Conservation (phyloP, 352 stramenopile species). For the Globisporangium emineosum region DNA sequence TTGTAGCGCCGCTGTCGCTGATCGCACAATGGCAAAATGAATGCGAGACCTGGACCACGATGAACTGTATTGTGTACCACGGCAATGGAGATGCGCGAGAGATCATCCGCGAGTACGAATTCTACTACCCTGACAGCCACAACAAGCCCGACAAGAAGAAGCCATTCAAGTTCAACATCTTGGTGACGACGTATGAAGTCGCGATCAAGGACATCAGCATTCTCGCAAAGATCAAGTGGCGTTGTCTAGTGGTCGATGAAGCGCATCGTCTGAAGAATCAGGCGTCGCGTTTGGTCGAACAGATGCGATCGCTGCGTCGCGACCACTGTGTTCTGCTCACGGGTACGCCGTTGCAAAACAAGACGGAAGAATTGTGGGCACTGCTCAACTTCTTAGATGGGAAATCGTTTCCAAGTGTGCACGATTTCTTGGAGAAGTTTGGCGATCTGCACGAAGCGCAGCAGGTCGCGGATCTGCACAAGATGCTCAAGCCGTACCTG, state of each 20-base stretch:
- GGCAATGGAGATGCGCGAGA: constrained; percentile 91
- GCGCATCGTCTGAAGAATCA: constrained; percentile 89
- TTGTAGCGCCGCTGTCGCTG: constrained; percentile 98
- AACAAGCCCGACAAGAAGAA: constrained; percentile 80
- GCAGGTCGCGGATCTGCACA: constrained; percentile 88
- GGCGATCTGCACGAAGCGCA: constrained; percentile 82
- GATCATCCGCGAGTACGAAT: constrained; percentile 95
- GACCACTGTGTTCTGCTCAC: constrained; percentile 87
- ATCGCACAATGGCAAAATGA: constrained; percentile 99
- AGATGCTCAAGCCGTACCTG: constrained; percentile 89
- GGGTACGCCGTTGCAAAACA: constrained; percentile 93
- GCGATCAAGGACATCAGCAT: constrained; percentile 88
- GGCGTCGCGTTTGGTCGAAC: constrained; percentile 79
- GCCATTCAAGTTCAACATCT: constrained; percentile 86
- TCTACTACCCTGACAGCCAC: constrained; percentile 80
- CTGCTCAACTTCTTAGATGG: constrained; percentile 98
- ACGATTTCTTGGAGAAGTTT: constrained; percentile 94
- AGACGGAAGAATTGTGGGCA: constrained; percentile 99
- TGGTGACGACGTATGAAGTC: constrained; percentile 91
- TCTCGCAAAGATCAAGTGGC: constrained; percentile 95
- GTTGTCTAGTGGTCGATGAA: constrained; percentile 87
- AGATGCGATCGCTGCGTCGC: constrained; percentile 75
- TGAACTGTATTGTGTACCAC: constrained; percentile 99
- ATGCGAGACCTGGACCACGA: constrained; percentile 97
- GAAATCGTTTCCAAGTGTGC: constrained; percentile 90